Evolutionary conservation across 2,329 filamentous ascomycete genomes (phyloP).

Genomic region (Colletotrichum incanum): DNA sequence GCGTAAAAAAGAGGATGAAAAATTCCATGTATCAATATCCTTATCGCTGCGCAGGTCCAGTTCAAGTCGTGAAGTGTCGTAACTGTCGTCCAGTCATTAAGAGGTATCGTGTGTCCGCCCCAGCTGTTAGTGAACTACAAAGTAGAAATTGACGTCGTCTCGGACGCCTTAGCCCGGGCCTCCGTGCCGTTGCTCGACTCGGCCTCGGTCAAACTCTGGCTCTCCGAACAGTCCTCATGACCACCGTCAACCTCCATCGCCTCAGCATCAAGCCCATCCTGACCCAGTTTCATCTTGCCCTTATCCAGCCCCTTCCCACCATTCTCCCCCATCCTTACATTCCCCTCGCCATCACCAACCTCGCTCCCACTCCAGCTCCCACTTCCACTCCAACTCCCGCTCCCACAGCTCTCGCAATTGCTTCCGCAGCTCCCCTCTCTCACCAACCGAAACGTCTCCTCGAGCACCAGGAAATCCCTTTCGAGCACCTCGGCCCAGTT

Average conservation of each 20-base stretch:
- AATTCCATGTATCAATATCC: background rate
- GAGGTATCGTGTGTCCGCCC: conserved; percentile 45
- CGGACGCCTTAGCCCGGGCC: conserved; percentile 53
- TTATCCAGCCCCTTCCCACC: conserved; percentile 40
- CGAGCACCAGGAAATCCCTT: conserved; percentile 74
- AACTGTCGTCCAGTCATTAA: conserved; percentile 25
- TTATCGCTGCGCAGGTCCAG: conserved; percentile 17
- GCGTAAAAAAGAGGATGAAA: conserved; percentile 14
- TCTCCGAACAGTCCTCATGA: conserved; percentile 54
- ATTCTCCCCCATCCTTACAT: conserved; percentile 37
- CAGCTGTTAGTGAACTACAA: conserved; percentile 10
- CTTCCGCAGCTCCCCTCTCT: conserved; percentile 50
- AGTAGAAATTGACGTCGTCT: conserved; percentile 56
- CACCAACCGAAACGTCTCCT: conserved; percentile 75
- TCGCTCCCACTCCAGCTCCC: conserved; percentile 55
- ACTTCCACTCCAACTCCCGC: conserved; percentile 50
- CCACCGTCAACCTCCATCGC: conserved; percentile 40
- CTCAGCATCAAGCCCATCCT: conserved; percentile 35
- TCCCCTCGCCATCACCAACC: conserved; percentile 26
- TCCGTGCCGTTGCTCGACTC: conserved; percentile 55
- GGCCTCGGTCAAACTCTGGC: conserved; percentile 55
- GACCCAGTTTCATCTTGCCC: conserved; percentile 45
- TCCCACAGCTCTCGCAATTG: conserved; percentile 50
- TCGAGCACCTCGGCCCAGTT: conserved; percentile 91
- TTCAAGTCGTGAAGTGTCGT: conserved; percentile 26